Conservation (phyloP, 2,329 filamentous ascomycete genomes). For the Orbilia quercus region DNA sequence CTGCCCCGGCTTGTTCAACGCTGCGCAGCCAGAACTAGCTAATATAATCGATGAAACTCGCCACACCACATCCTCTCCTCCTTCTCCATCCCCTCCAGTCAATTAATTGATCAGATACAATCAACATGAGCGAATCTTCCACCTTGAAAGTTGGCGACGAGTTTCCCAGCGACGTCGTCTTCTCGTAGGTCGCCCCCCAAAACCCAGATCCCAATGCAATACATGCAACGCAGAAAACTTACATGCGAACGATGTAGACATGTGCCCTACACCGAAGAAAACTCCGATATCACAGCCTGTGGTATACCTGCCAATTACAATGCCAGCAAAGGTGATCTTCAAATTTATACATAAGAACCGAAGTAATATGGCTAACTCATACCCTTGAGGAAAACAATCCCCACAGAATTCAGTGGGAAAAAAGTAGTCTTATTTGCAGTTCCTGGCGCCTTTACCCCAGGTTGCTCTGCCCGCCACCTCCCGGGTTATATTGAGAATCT, state of each 20-base stretch:
- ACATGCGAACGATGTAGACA: constrained; percentile 67
- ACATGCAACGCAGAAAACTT: constrained; percentile 25
- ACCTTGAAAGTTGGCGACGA: constrained; percentile 79
- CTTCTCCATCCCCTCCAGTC: neutral
- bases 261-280: constrained; percentile 79
- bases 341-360: neutral
- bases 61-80: too few relatives aligned
- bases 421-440: constrained; percentile 77
- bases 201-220: constrained; percentile 3
- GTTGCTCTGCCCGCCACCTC: constrained; percentile 83
- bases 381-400: constrained; percentile 21
- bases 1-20: constrained; percentile 10
- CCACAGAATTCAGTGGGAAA: constrained; percentile 72
- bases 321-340: constrained; percentile 72
- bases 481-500: constrained; percentile 81
- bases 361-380: neutral
- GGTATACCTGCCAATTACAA: constrained; percentile 82
- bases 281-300: constrained; percentile 76
- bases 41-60: too few relatives aligned
- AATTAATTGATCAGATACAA: neutral
- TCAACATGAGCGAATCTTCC: constrained; percentile 37
- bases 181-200: constrained; percentile 69
- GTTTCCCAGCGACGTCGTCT: constrained; percentile 83
- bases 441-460: constrained; percentile 84
- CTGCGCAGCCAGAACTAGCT: too few relatives aligned